These are phyloP conservation scores for Penicillium atrosanguineum DNA, from an alignment of 495 filamentous ascomycete species.

Conservation along the genomic window DNA sequence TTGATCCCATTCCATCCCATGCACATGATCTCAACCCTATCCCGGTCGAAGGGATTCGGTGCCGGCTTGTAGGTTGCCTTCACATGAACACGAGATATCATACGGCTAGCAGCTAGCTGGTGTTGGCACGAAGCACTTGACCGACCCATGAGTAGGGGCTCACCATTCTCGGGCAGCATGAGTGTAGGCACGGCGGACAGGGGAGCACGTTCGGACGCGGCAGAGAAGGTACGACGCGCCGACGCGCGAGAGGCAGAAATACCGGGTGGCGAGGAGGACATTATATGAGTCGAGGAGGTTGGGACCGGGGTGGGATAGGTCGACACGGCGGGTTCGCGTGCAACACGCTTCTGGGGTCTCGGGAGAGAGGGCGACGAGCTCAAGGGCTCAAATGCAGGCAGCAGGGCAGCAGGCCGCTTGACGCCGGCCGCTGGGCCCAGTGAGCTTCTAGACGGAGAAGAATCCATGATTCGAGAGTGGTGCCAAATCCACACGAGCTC, in stretches of 20 bases:
- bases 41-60: conserved; percentile 57
- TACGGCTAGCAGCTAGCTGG: conserved; percentile 83
- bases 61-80: conserved; percentile 78
- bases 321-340: conserved; percentile 51
- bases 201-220: conserved; percentile 77
- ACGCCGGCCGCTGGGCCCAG: conserved; percentile 54
- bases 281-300: conserved; percentile 87
- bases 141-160: conserved; percentile 79
- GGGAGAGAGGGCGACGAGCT: conserved; percentile 85
- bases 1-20: conserved; percentile 95
- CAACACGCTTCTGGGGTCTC: conserved; percentile 66
- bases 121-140: conserved; percentile 91
- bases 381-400: conserved; percentile 90
- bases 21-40: conserved; percentile 81
- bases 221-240: conserved; percentile 60
- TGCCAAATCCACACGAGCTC: conserved; percentile 13
- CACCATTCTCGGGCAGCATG: conserved; percentile 77
- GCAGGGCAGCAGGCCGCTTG: conserved; percentile 77
- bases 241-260: conserved; percentile 33
- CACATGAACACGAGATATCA: conserved; percentile 91
- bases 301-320: conserved; percentile 83
- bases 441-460: conserved; percentile 40
- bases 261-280: conserved; percentile 81
- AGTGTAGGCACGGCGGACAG: conserved; percentile 77
- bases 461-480: conserved; percentile 35